Base-by-base conservation (phyloP, 345 rosid species). In the Viola odorata region DNA sequence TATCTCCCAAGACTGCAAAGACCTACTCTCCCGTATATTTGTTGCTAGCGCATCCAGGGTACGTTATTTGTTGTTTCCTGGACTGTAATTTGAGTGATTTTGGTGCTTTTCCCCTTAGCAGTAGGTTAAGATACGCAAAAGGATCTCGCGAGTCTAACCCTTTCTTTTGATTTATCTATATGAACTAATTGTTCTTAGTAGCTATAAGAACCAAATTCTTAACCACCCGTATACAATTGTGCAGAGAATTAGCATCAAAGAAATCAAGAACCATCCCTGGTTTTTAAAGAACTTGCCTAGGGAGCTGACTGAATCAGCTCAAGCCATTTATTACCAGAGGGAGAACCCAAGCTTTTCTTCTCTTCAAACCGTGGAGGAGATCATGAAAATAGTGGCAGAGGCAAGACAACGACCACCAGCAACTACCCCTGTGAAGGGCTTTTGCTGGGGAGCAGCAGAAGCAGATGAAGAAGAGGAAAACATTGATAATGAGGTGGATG, bases 371-470 rank as follows among this genome's bases (percentile, higher is more conserved):
- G 82, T 76, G 58, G 97, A 88, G 7, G 96, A 90, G 63, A 88
- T 94, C 37, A 88, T 86, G 99, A 88, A 83, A 80, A 88, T 90
- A 37, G 97, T 94, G 36, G 83, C 78, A 3, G 95, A 94, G 82
- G 99, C 96, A 37, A 88, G 92, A 81, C 83, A 50, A 68, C 88
- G 71, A 23, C 82, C 88, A 44, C 81, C 87, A 1, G 58, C 86
- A 7, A 72, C 92, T 4, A 80, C 50, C 50, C 55, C 75, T 0
- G 71, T 83, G 38, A 81, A 81, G 77, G 85, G 87, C 41, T 90
- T 86, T 32, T 86, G 90, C 36, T 91, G 84, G 85, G 95, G 77
- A 13, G 81, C 79, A 41, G 84, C 73, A 1, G 86, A 88, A 3
- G 91, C 79, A 3, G 91, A 73, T 23, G 77, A 77, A 12, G 88